These are phyloP conservation scores for Aspergillus persii DNA, from an alignment of 2,329 filamentous ascomycete genomes.

Conservation along the genomic window DNA sequence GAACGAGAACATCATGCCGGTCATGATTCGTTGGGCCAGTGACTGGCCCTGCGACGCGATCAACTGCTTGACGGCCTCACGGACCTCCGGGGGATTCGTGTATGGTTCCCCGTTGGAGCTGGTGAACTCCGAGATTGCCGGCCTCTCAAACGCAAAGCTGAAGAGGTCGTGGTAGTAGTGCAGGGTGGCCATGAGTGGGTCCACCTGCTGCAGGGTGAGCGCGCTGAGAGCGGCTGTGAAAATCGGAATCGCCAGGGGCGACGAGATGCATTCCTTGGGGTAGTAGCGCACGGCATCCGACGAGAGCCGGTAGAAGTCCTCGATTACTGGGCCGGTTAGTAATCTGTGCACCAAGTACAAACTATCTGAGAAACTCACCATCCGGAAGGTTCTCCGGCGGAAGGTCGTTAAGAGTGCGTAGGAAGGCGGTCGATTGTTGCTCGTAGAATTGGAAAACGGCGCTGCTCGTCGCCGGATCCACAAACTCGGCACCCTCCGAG, in stretches of 20 bases:
- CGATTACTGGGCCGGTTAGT: conserved; percentile 61
- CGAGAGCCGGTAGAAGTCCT: conserved; percentile 92
- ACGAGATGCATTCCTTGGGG: conserved; percentile 77
- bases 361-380: conserved; percentile 39
- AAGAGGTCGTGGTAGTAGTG: conserved; percentile 92
- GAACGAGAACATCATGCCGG: conserved; percentile 99
- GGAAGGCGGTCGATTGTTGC: conserved; percentile 83
- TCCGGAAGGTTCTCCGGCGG: conserved; percentile 74
- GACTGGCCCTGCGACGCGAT: conserved; percentile 68
- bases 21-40: conserved; percentile 84
- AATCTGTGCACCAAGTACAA: conserved; percentile 11
- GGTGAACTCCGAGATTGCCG: conserved; percentile 56
- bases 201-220: conserved; percentile 83
- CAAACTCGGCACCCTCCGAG: conserved; percentile 81
- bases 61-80: conserved; percentile 69
- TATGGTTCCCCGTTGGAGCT: conserved; percentile 59
- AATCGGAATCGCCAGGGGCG: conserved; percentile 74
- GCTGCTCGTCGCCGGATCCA: conserved; percentile 76
- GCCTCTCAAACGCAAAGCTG: conserved; percentile 77
- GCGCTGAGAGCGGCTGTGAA: conserved; percentile 85
- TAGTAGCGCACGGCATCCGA: conserved; percentile 93
- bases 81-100: conserved; percentile 68
- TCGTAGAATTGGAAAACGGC: conserved; percentile 95
- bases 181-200: conserved; percentile 84
- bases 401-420: conserved; percentile 83